Evolutionary conservation across 306 rosid species (phyloP).

Genomic region (Quercus bicolor): DNA sequence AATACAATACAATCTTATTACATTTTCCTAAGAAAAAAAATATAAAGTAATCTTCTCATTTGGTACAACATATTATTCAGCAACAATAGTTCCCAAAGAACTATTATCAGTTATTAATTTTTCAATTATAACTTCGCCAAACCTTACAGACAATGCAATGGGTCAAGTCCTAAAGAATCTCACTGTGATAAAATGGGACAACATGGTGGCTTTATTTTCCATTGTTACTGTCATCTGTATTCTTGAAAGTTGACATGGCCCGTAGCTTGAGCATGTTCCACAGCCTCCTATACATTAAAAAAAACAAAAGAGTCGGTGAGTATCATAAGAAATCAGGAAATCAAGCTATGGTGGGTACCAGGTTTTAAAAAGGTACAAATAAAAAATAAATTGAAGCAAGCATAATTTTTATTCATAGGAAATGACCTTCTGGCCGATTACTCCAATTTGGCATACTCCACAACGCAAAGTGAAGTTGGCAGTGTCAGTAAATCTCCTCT

Average conservation of each 20-base stretch:
- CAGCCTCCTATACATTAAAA: constrained; percentile 65
- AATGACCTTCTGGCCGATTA: constrained; percentile 75
- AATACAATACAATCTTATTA: not conserved
- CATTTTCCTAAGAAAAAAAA: not conserved
- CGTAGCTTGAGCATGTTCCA: constrained; percentile 82
- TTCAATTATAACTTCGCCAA: not conserved
- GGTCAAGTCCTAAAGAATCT: constrained; percentile 7
- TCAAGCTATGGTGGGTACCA: not conserved
- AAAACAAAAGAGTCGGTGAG: constrained; percentile 1
- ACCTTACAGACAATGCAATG: constrained; percentile 8
- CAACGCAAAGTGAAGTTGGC: constrained; percentile 93
- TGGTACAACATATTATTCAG: not conserved
- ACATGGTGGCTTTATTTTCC: constrained; percentile 3
- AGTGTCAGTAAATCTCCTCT: constrained; percentile 78
- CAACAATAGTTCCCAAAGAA: not conserved
- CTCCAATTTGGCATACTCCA: constrained; percentile 96
- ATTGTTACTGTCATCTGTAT: constrained; percentile 49
- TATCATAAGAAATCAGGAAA: not conserved
- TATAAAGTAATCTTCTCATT: not conserved
- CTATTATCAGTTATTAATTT: not conserved
- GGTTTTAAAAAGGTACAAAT: not conserved
- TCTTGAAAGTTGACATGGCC: constrained; percentile 97
- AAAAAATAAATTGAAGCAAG: constrained; percentile 1
- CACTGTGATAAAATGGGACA: constrained; percentile 18
- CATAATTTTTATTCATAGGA: not conserved